Percentiles rank a stretch among this genome's conserved stretches.
These are phyloP conservation scores for Colletotrichum brevisporum DNA, from an alignment of 2,329 filamentous ascomycete species.

Conservation along the genomic window DNA sequence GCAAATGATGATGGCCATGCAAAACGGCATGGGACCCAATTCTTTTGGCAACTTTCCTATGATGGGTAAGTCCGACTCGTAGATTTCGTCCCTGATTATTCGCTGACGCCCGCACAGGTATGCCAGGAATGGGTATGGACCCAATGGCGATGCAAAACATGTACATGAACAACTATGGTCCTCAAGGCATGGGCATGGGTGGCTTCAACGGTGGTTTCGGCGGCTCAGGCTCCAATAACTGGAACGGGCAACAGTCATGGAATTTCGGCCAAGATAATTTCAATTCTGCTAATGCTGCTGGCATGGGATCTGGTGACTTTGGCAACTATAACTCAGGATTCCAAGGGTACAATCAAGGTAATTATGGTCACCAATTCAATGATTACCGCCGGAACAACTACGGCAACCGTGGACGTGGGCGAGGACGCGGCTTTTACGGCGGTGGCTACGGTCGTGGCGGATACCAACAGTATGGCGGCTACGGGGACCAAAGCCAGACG, in stretches of 20 bases:
- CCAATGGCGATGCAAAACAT: constrained; percentile 81
- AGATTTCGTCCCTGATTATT: constrained; percentile 15
- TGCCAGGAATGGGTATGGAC: constrained; percentile 90
- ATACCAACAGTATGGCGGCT: constrained; percentile 60
- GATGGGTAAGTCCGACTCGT: constrained; percentile 80
- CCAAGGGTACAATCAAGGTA: constrained; percentile 86
- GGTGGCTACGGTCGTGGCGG: constrained; percentile 70
- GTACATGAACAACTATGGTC: constrained; percentile 84
- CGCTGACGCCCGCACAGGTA: constrained; percentile 66
- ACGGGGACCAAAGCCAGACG: constrained; percentile 52
- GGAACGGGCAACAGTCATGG: constrained; percentile 86
- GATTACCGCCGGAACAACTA: constrained; percentile 80
- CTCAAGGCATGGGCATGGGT: constrained; percentile 86
- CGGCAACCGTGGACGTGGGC: constrained; percentile 76
- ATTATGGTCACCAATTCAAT: constrained; percentile 86
- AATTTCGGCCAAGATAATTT: constrained; percentile 91
- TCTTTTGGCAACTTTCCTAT: constrained; percentile 76
- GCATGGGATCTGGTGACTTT: constrained; percentile 86
- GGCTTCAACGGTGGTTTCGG: constrained; percentile 75
- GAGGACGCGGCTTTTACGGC: constrained; percentile 73
- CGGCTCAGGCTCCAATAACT: constrained; percentile 77
- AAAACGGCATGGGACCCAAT: constrained; percentile 73
- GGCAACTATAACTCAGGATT: constrained; percentile 84
- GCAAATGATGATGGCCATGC: constrained; percentile 85
- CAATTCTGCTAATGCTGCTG: constrained; percentile 87